phyloP scores from a whole-genome alignment of 2,329 filamentous ascomycete genomes.

The Tolypocladium capitatum region DNA sequence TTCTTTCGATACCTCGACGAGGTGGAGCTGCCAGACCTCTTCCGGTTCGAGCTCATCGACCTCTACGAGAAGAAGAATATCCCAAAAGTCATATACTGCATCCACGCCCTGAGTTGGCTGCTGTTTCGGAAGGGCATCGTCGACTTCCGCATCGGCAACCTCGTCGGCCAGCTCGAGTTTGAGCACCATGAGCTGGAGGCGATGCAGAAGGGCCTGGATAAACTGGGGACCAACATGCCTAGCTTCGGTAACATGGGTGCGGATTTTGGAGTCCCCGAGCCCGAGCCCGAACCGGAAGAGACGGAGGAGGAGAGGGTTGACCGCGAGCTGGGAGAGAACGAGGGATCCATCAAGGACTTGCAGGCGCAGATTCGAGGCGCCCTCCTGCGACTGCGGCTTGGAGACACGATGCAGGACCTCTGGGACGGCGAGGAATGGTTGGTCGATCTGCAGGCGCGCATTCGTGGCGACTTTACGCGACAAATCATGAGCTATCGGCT shows the following conservation, averaged over 20 bases:
- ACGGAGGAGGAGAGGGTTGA: slow-evolving; percentile 83
- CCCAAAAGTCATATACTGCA: slow-evolving; percentile 97
- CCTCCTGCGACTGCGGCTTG: slow-evolving; percentile 61
- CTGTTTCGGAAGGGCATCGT: slow-evolving; percentile 90
- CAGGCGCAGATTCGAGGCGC: slow-evolving; percentile 82
- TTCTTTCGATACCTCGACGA: slow-evolving; percentile 93
- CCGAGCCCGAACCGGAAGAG: slow-evolving; percentile 65
- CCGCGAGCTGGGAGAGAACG: slow-evolving; percentile 67
- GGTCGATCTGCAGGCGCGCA: slow-evolving; percentile 70
- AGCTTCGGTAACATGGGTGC: slow-evolving; percentile 96
- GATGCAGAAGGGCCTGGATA: slow-evolving; percentile 93
- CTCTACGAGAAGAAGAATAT: slow-evolving; percentile 99
- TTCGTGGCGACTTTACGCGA: slow-evolving; percentile 76
- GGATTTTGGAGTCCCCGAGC: slow-evolving; percentile 73
- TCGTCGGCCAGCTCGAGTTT: slow-evolving; percentile 92
- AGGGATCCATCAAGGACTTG: slow-evolving; percentile 59
- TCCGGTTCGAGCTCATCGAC: slow-evolving; percentile 93
- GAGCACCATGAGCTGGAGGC: slow-evolving; percentile 95
- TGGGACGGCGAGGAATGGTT: slow-evolving; percentile 77
- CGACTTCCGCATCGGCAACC: slow-evolving; percentile 88
- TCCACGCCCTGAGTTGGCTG: slow-evolving; percentile 95
- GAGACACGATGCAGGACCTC: slow-evolving; percentile 71
- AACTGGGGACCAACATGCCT: slow-evolving; percentile 88
- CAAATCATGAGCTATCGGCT: slow-evolving; percentile 73
- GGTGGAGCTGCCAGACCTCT: slow-evolving; percentile 84